Evolutionary conservation across 768 basidiomycete species (phyloP), one percentile per base, ranked within the genome.

Genomic region (Mycena belliarum): DNA sequence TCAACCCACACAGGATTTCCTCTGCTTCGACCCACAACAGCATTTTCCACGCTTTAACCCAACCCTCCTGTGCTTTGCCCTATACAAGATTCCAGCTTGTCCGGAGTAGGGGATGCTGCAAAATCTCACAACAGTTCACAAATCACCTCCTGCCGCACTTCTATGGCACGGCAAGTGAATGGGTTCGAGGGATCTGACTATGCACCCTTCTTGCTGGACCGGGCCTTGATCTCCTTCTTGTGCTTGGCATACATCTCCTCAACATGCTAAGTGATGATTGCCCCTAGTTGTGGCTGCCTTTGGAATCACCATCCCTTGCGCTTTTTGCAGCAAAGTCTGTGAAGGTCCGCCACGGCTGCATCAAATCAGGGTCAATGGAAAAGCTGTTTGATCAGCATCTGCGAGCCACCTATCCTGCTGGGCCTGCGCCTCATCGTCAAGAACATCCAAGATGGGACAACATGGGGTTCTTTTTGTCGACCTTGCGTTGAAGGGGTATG

Each of bases 141-240:
- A 6, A 83, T 65, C 12, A 69, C 63, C 57, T 85, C 81, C 59
- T 85, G 83, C 7, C 83, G 74, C 11, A 47, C 46, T 61, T 80
- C 75, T 48, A 84, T 84, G 1, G 69, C 65, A 7, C 68, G 65
- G 0, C 59, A 57, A 3, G 78, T 76, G 63, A 83, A 82, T 9
- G 40, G n/a, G 42, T 65, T 52, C 41, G 29, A n/a, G 11, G 28
- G 24, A 26, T 24, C 18, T 29, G n/a, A 20, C 18, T 43, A 37
- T 5, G 32, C 12, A 18, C 23, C 11, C 16, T 2, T 8, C 4
- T 9, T 25, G 4, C 40, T 37, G 11, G 10, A 15, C 21, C 11
- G 12, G n/a, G 25, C 1, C 21, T 49, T 62, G 3, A 65, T 51
- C 4, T 60, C 57, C 10, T 52, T 37, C 10, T 58, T 40, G 49